Base-by-base conservation (phyloP, 2,329 filamentous ascomycete species). In the Colletotrichum horii region DNA sequence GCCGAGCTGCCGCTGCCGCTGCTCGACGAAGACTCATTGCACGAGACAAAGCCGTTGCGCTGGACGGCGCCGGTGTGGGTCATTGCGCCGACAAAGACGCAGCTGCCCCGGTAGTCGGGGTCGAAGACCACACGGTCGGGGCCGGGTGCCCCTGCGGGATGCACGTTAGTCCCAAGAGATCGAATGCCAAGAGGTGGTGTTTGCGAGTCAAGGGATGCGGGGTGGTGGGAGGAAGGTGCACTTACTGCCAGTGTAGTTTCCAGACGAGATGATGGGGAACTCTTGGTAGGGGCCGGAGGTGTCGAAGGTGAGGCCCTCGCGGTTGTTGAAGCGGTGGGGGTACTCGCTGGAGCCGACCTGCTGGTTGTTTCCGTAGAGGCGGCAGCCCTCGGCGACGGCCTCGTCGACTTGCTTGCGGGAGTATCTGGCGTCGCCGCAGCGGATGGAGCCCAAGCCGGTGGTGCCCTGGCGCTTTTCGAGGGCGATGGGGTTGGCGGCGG, bases 11-110 rank as follows among this genome's bases (percentile, higher is more conserved):
- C 24, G 9, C 55, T 38, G 16, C 66, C 34, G 11, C 52, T 68
- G 48, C 48, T 58, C 15, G 26, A 14, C 1, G 67, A 55, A 0
- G 19, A 77, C 80, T 64, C 58, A 48, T 74, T 76, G 83, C 93
- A 94, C n/a, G 87, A 89, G 71, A 94, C 91, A 83, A 95, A 95
- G 83, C 89, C 87, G 82, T 94, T 92, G 9, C 92, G 74, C 26
- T 28, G 92, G 66, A 88, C 91, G 22, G 93, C 93, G 32, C 93
- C 93, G 26, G 91, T 93, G 80, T 95, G 93, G 1, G 93, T 95
- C 77, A 95, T 93, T 32, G 89, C 85, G 48, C 92, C 93, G 16
- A 92, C 93, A 60, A 90, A 87, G 73, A 88, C 75, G 79, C 92
- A 90, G 19, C 83, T 76, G 65, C 65, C 36, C 26, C 28, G 70